phyloP scores from a whole-genome alignment of 1,284 basidiomycete species.

The Cerioporus squamosus region DNA sequence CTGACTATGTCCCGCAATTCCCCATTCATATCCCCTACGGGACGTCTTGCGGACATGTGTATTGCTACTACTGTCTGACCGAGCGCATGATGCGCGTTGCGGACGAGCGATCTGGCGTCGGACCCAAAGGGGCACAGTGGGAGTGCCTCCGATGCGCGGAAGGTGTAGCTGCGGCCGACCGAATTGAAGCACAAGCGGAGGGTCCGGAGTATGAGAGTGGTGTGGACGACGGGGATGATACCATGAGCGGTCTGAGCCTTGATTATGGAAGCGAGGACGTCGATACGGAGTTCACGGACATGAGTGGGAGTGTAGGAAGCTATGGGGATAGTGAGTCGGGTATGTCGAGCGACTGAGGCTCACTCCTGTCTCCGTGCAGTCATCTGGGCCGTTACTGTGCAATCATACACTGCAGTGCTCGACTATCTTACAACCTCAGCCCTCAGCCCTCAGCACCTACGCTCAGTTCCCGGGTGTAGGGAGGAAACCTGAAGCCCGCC shows the following conservation, averaged over 20 bases:
- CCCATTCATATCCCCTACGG: constrained; percentile 76
- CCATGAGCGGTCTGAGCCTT: constrained; percentile 20
- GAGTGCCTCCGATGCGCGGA: constrained; percentile 80
- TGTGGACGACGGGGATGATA: constrained; percentile 25
- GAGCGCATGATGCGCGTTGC: constrained; percentile 77
- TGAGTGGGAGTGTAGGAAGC: constrained; percentile 38
- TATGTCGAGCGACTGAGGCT: constrained; percentile 26
- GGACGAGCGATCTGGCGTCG: constrained; percentile 61
- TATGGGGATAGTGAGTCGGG: constrained; percentile 49
- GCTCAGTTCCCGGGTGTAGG: no score
- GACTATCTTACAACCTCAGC: no score
- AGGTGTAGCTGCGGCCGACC: constrained; percentile 58
- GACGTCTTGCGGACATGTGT: constrained; percentile 79
- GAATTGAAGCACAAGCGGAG: constrained; percentile 45
- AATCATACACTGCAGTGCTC: no score
- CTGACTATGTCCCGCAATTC: constrained; percentile 53
- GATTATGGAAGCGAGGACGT: constrained; percentile 36
- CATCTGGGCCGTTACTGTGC: no score
- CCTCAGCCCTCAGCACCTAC: no score
- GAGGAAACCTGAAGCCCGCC: constrained; percentile 14
- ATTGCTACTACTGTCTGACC: constrained; percentile 89
- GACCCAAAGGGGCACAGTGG: constrained; percentile 55
- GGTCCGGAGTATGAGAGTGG: constrained; percentile 34
- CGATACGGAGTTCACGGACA: constrained; percentile 32
- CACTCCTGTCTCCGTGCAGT: no score